A percentile compares a stretch with the other conserved stretches of the same genome.
Evolutionary conservation across 169 alveolate species (phyloP).

Genomic region (Plasmodium falciparum): DNA sequence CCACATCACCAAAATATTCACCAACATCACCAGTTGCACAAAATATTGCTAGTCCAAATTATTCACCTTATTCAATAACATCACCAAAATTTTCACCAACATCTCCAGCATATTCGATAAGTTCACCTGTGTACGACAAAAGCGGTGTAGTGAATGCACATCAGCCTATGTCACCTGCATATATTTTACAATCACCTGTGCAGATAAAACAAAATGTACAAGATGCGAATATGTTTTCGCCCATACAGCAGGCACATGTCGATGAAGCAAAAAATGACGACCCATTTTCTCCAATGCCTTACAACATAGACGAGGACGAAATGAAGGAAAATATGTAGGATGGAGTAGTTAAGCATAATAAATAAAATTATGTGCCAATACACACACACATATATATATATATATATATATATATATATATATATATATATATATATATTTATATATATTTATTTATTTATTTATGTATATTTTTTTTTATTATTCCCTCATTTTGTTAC

Average conservation of each 20-base stretch:
- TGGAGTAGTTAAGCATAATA: background rate
- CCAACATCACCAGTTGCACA: slow-evolving; percentile 91
- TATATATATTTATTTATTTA: too few relatives aligned
- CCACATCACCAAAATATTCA: slow-evolving; percentile 91
- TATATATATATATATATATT: background rate
- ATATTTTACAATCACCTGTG: slow-evolving; percentile 62
- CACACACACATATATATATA: too few relatives aligned
- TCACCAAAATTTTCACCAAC: slow-evolving; percentile 91
- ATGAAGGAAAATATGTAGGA: background rate
- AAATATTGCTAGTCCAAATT: slow-evolving; percentile 74
- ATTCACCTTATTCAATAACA: slow-evolving; percentile 89
- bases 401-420: background rate
- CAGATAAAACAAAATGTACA: slow-evolving; percentile 52
- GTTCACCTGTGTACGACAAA: slow-evolving; percentile 85
- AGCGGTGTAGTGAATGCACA: slow-evolving; percentile 2
- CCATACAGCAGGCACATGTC: slow-evolving; percentile 50
- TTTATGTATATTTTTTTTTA: too few relatives aligned
- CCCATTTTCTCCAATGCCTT: slow-evolving; percentile 73
- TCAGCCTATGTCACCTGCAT: slow-evolving; percentile 70
- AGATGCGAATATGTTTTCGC: slow-evolving; percentile 46
- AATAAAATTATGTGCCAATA: too few relatives aligned
- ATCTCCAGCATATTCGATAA: slow-evolving; percentile 90
- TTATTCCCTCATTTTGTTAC: too few relatives aligned
- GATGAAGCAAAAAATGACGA: slow-evolving; percentile 62
- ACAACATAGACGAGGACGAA: slow-evolving; percentile 72